These are phyloP conservation scores for Saccharum hybrid DNA, from an alignment of 202 grass and related monocot genomes.

Conservation along the genomic window DNA sequence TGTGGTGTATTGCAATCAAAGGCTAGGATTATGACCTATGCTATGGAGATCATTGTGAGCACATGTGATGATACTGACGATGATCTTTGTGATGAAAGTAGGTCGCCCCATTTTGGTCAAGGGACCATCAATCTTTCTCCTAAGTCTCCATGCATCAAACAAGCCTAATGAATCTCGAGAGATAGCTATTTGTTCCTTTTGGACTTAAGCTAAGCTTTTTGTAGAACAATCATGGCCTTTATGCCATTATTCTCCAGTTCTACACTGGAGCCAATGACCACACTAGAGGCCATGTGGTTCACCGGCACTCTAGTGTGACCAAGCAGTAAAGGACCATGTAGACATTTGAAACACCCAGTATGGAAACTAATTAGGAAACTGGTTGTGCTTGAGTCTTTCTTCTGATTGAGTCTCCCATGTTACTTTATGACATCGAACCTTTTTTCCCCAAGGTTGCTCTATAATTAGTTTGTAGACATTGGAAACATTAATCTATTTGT, in stretches of 20 bases:
- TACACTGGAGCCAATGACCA: background rate
- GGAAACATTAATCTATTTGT: background rate
- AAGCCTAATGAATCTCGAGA: background rate
- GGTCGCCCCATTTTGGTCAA: background rate
- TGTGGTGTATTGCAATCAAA: background rate
- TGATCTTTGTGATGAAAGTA: slow-evolving; percentile 25
- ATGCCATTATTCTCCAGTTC: background rate
- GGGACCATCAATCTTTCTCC: background rate
- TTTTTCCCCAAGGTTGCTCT: background rate
- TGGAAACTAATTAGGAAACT: background rate
- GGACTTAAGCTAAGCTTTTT: background rate
- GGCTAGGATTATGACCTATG: background rate
- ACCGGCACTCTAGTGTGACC: background rate
- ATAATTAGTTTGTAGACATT: background rate
- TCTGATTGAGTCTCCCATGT: background rate
- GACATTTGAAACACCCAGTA: background rate
- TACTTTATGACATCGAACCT: background rate
- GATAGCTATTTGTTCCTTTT: background rate
- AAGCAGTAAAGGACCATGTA: background rate
- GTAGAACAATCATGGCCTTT: background rate
- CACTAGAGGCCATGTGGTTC: background rate
- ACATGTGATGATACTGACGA: background rate
- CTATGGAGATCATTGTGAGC: background rate
- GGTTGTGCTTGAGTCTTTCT: background rate
- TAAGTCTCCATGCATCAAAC: background rate